Evolutionary conservation across 2,329 filamentous ascomycete genomes (phyloP).

Genomic region (Aspergillus udagawae): DNA sequence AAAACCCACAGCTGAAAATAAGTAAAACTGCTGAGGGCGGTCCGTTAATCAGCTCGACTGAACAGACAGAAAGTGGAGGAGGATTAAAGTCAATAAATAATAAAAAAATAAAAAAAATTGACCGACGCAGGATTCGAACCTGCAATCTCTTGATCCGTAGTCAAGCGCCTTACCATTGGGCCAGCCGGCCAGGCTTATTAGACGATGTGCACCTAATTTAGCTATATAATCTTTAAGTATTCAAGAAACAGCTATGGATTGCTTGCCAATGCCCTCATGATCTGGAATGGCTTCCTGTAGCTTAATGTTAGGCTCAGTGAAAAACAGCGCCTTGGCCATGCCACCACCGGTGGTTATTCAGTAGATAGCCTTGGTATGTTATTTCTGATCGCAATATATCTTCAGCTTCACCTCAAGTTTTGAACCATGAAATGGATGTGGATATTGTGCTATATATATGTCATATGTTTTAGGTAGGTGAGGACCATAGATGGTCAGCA

Average conservation of each 20-base stretch:
- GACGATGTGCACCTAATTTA: not conserved
- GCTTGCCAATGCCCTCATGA: no score
- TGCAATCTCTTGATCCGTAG: slow-evolving; percentile 45
- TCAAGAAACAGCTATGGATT: no score
- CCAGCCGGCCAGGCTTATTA: slow-evolving; percentile 12
- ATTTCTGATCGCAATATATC: not conserved
- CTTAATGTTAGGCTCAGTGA: no score
- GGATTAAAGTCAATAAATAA: no score
- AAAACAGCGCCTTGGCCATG: no score
- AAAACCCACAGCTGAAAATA: no score
- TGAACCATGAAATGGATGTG: not conserved
- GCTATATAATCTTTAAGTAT: not conserved
- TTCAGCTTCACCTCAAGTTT: not conserved
- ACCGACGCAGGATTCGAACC: slow-evolving; percentile 43
- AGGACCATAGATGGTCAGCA: not conserved
- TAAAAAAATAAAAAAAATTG: slow-evolving; percentile 21
- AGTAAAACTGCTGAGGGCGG: no score
- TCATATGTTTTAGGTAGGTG: not conserved
- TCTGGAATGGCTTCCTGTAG: no score
- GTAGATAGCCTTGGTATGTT: not conserved
- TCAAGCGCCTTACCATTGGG: slow-evolving; percentile 22
- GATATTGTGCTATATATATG: not conserved
- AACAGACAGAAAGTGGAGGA: no score
- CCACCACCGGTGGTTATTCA: no score
- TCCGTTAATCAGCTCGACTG: no score